Base-by-base conservation (phyloP, 176 grass and related monocot genomes). In the Secale cereale region DNA sequence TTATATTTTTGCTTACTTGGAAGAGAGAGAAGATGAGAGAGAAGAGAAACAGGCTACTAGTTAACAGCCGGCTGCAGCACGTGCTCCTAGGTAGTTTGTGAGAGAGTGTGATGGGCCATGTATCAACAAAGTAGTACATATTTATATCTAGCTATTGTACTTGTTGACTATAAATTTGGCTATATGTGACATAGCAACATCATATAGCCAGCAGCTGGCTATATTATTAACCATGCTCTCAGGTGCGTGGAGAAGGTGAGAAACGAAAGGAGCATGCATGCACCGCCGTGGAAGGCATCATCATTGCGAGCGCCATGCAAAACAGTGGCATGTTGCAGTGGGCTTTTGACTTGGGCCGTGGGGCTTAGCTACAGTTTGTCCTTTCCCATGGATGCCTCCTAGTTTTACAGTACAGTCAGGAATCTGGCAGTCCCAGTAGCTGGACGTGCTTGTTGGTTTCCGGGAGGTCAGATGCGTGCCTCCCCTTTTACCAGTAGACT, bases 401-500 rank as follows among this genome's bases (percentile, higher is more conserved):
- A 43, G 37, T 46, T 1, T 3, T 45, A 45, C 75, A 41, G 60
- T 26, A 70, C 41, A 45, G 26, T 76, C 67, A 83, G 80, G 89
- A 75, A 87, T 83, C n/a, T n/a, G n/a, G n/a, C n/a, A 0, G 43
- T 14, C n/a, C n/a, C n/a, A 14, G 25, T 30, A 74, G 25, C 57
- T 60, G 3, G 45, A 60, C 75, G 17, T 79, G 85, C 60, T 80
- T 91, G 89, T 87, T 84, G 5, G 85, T 84, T 87, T 90, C 89
- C 89, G 22, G 12, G 68, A 87, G 81, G 85, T 83, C 80, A 80
- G 80, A 80, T 79, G 35, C 74, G 35, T 61, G 33, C 22, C 43
- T 62, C 54, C 59, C 54, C 5, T n/a, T n/a, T n/a, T n/a, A n/a
- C n/a, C n/a, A n/a, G n/a, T 83, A 32, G 10, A 56, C 70, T 66